Conservation (phyloP, 345 rosid species). For the Lumnitzera racemosa region DNA sequence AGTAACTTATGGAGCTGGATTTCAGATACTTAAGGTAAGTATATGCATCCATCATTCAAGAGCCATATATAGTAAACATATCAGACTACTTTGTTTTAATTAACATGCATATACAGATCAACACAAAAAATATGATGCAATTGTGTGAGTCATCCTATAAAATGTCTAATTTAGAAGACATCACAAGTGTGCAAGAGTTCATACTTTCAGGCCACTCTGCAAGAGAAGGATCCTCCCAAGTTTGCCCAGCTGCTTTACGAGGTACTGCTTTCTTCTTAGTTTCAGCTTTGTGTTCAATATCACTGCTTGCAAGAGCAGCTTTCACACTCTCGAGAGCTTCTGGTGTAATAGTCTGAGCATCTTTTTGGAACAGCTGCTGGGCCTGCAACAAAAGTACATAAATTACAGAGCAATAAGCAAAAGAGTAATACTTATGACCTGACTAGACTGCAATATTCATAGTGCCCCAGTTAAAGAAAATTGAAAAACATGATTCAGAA, state of each 20-base stretch:
- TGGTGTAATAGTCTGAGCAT: constrained; percentile 88
- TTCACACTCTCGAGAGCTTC: constrained; percentile 95
- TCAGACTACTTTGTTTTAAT: no score
- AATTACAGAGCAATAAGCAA: not conserved
- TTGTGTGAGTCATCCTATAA: no score
- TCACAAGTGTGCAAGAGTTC: constrained; percentile 3
- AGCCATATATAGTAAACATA: no score
- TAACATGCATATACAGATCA: no score
- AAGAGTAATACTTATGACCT: not conserved
- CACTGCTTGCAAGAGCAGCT: constrained; percentile 93
- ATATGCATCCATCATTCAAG: no score
- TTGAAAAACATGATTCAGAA: not conserved
- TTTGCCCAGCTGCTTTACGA: constrained; percentile 92
- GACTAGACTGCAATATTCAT: constrained; percentile 2
- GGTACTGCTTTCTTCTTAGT: constrained; percentile 88
- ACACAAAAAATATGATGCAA: no score
- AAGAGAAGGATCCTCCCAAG: constrained; percentile 97
- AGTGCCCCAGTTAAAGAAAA: constrained; percentile 2
- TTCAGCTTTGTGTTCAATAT: constrained; percentile 85
- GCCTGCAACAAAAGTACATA: constrained; percentile 43
- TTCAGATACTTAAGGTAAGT: no score
- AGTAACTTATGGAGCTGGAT: not conserved
- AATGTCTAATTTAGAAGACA: not conserved
- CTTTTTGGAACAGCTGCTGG: constrained; percentile 88
- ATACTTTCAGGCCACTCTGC: constrained; percentile 99